phyloP scores from a whole-genome alignment of 805 yeast species.

The Metschnikowia cubensis region DNA sequence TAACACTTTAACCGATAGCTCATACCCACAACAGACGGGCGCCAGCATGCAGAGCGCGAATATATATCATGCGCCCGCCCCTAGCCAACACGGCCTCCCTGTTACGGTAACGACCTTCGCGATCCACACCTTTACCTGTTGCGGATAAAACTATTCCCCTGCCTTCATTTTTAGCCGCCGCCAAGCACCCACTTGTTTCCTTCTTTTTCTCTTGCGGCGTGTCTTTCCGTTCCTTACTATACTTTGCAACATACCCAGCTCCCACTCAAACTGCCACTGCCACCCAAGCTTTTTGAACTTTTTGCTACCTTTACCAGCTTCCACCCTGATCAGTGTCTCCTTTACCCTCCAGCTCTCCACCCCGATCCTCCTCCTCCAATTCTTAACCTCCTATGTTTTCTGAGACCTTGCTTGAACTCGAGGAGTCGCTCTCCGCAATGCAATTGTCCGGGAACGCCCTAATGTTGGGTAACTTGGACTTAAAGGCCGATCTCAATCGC shows the following conservation, averaged over 20 bases:
- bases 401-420: constrained; percentile 18
- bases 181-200: background rate
- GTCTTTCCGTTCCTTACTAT: background rate
- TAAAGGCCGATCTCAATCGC: constrained; percentile 18
- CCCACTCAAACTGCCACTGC: background rate
- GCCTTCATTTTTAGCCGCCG: background rate
- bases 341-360: background rate
- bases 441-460: constrained; percentile 11
- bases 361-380: background rate
- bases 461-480: constrained; percentile 17
- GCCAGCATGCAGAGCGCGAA: constrained; percentile 3
- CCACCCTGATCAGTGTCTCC: background rate
- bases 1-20: background rate
- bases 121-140: background rate
- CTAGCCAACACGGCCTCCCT: background rate
- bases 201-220: background rate
- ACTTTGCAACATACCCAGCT: background rate
- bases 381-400: constrained; percentile 9
- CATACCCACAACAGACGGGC: background rate
- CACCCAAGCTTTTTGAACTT: no score
- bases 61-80: background rate
- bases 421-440: constrained; percentile 17
- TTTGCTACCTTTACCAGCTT: no score
- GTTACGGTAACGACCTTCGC: background rate
- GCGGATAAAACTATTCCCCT: constrained; percentile 1